Evolutionary conservation across 257 asterid genomes (phyloP).

Genomic region (Solanum peruvianum): DNA sequence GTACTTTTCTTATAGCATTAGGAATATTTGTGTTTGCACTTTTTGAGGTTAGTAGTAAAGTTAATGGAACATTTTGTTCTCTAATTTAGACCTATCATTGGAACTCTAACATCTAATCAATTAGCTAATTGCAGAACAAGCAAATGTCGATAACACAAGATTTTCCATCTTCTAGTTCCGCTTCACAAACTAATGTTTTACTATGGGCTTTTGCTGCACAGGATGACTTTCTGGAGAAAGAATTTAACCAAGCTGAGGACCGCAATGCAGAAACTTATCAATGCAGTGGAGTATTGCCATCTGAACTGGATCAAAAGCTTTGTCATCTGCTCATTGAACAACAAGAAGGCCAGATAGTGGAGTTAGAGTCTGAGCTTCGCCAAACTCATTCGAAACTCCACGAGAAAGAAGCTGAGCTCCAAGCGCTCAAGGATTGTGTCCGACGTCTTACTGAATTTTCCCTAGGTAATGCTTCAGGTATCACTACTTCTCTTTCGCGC

Average conservation of each 20-base stretch:
- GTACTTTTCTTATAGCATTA: background rate
- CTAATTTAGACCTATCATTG: background rate
- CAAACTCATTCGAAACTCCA: slow-evolving; percentile 43
- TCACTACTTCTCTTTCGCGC: background rate
- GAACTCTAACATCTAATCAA: background rate
- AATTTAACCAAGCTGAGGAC: slow-evolving; percentile 4
- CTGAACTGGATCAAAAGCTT: slow-evolving; percentile 49
- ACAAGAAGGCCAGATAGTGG: slow-evolving; percentile 52
- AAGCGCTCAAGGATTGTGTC: slow-evolving; percentile 65
- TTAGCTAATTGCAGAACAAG: background rate
- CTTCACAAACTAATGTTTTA: background rate
- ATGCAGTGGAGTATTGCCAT: slow-evolving; percentile 33
- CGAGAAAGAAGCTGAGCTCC: slow-evolving; percentile 65
- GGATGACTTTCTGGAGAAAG: slow-evolving; percentile 20
- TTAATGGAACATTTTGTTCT: background rate
- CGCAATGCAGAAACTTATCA: slow-evolving; percentile 9
- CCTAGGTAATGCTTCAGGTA: slow-evolving; percentile 28
- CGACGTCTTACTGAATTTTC: slow-evolving; percentile 54
- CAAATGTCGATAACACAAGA: background rate
- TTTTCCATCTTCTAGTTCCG: background rate
- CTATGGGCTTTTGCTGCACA: slow-evolving; percentile 4
- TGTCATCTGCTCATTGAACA: slow-evolving; percentile 51
- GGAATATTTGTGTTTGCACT: background rate
- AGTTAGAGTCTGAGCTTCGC: slow-evolving; percentile 43
- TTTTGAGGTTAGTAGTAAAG: background rate